phyloP scores from a whole-genome alignment of 768 basidiomycete species.

The Crepidotus variabilis region DNA sequence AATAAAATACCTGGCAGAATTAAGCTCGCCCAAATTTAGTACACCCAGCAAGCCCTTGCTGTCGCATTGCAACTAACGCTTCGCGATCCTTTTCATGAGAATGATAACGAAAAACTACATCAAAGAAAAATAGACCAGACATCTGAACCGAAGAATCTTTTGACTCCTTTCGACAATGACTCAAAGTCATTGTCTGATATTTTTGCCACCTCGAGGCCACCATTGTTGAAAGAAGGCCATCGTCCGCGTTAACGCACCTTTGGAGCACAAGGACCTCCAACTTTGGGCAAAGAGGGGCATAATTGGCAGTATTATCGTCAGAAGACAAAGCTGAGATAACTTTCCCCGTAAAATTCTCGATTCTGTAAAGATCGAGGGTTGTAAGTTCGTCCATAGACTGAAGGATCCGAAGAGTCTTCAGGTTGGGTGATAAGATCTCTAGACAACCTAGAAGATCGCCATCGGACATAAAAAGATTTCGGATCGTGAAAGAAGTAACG shows the following conservation, averaged over 20 bases:
- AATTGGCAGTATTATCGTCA: not conserved
- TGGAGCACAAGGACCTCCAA: conserved; percentile 4
- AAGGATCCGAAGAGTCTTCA: conserved; percentile 6
- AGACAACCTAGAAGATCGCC: conserved; percentile 4
- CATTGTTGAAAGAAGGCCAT: conserved; percentile 4
- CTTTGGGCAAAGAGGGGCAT: conserved; percentile 2
- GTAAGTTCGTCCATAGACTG: not conserved
- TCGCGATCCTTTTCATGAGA: not conserved
- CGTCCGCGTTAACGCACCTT: conserved; percentile 1
- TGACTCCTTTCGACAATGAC: not conserved
- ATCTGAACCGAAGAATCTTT: not conserved
- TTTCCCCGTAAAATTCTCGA: conserved; percentile 4
- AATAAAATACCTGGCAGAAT: too few species aligned
- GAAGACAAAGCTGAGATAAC: conserved; percentile 1
- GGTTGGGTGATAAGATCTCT: not conserved
- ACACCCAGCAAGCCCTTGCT: conserved; percentile 1
- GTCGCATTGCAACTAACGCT: not conserved
- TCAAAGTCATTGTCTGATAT: not conserved
- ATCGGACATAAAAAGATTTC: conserved; percentile 4
- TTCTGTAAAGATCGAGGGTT: not conserved
- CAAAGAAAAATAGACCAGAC: conserved; percentile 1
- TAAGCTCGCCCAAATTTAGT: not conserved
- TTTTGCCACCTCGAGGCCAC: not conserved
- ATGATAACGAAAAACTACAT: conserved; percentile 6
- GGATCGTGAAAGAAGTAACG: conserved; percentile 1